Evolutionary conservation across 345 rosid species (phyloP).

Genomic region (Populus pruinosa): DNA sequence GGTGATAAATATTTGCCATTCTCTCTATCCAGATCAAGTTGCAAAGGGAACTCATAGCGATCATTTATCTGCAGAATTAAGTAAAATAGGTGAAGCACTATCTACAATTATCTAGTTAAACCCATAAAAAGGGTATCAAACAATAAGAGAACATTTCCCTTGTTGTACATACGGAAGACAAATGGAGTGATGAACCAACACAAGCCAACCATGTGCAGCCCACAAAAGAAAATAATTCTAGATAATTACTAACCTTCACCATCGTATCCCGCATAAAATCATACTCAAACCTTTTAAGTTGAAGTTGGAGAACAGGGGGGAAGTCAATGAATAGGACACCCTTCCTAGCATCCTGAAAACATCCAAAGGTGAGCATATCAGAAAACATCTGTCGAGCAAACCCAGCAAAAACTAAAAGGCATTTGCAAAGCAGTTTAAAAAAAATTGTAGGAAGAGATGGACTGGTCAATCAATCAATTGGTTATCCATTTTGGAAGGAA

Average conservation of each 20-base stretch:
- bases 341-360: constrained; percentile 48
- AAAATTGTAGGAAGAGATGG: background rate
- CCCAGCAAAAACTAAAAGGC: background rate
- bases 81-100: background rate
- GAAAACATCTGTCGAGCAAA: background rate
- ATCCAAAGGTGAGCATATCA: background rate
- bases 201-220: background rate
- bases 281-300: constrained; percentile 47
- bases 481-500: background rate
- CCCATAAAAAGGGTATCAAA: background rate
- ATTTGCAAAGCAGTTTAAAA: background rate
- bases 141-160: background rate
- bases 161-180: background rate
- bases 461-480: background rate
- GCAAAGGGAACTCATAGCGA: constrained; percentile 36
- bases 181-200: background rate
- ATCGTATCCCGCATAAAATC: constrained; percentile 50
- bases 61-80: constrained; percentile 29
- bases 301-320: constrained; percentile 80
- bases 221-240: background rate
- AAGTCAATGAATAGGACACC: constrained; percentile 64
- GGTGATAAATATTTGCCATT: constrained; percentile 36
- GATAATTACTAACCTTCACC: constrained; percentile 40
- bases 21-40: constrained; percentile 37
- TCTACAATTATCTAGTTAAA: background rate